Conservation (phyloP, 352 stramenopile species). For the Globisporangium sylvaticum region DNA sequence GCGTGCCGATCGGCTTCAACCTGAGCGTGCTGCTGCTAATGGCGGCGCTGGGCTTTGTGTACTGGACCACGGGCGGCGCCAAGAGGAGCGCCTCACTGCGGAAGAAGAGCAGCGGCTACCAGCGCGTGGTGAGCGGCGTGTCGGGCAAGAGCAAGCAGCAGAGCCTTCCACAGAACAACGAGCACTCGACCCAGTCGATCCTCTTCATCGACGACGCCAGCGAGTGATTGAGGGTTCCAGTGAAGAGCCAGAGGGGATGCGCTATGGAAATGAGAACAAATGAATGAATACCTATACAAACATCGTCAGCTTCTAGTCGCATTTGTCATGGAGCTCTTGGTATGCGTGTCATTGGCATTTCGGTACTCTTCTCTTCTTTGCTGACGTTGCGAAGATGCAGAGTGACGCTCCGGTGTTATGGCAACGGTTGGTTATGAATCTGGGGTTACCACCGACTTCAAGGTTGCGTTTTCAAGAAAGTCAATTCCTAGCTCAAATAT, state of each 20-base stretch:
- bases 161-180: neutral
- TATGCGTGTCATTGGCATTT: neutral
- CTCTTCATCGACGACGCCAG: conserved; percentile 71
- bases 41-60: conserved; percentile 47
- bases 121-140: conserved; percentile 28
- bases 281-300: neutral
- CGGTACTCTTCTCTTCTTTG: neutral
- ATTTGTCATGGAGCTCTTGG: neutral
- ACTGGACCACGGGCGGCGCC: conserved; percentile 29
- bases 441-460: conserved; percentile 1
- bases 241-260: neutral
- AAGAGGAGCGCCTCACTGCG: neutral
- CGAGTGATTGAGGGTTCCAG: conserved; percentile 27
- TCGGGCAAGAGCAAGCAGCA: conserved; percentile 31
- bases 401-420: conserved; percentile 8
- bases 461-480: neutral
- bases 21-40: conserved; percentile 61
- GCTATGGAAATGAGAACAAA: neutral
- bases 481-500: no score
- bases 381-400: conserved; percentile 4
- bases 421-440: conserved; percentile 6
- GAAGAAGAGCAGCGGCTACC: conserved; percentile 26
- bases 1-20: conserved; percentile 61
- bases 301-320: neutral
- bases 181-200: conserved; percentile 48